phyloP scores from a whole-genome alignment of 75 land plant genomes.

The Adiantum capillusveneris region DNA sequence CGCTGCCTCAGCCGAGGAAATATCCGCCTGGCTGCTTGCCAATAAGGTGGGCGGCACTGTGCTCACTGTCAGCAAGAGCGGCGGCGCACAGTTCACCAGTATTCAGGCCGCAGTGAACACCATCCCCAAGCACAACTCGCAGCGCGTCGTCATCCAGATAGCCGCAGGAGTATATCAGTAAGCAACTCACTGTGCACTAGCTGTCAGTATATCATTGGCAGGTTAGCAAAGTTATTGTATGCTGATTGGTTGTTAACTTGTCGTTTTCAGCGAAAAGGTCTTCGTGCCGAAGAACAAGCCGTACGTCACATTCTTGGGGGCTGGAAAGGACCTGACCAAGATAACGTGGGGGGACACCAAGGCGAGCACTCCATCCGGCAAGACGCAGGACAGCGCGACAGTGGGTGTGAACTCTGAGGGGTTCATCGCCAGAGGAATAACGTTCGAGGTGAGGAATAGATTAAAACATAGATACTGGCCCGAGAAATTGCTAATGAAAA shows the following conservation, averaged over 20 bases:
- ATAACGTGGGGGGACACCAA: slow-evolving; percentile 79
- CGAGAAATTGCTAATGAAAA: no score
- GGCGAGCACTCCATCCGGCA: slow-evolving; percentile 45
- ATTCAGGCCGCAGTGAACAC: slow-evolving; percentile 25
- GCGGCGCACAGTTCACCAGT: slow-evolving; percentile 16
- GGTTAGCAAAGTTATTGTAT: no score
- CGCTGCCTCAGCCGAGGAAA: no score
- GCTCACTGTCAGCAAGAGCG: slow-evolving; percentile 12
- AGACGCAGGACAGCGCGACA: slow-evolving; percentile 74
- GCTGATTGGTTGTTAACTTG: no score
- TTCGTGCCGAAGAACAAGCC: slow-evolving; percentile 38
- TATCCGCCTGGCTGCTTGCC: no score
- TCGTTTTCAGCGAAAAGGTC: slow-evolving; percentile 83
- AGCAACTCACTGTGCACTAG: no score
- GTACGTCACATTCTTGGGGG: slow-evolving; percentile 81
- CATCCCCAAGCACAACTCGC: slow-evolving; percentile 19
- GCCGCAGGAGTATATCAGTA: slow-evolving; percentile 27
- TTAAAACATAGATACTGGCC: background rate
- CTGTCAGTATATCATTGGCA: no score
- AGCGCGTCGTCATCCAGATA: slow-evolving; percentile 20
- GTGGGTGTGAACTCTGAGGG: slow-evolving; percentile 56
- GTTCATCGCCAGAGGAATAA: slow-evolving; percentile 78
- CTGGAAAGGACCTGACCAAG: slow-evolving; percentile 52
- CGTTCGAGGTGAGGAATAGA: slow-evolving; percentile 58
- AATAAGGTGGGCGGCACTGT: slow-evolving; percentile 5